Evolutionary conservation across 257 asterid species (phyloP), one percentile per base, ranked within the genome.

Genomic region (Avicennia marina): DNA sequence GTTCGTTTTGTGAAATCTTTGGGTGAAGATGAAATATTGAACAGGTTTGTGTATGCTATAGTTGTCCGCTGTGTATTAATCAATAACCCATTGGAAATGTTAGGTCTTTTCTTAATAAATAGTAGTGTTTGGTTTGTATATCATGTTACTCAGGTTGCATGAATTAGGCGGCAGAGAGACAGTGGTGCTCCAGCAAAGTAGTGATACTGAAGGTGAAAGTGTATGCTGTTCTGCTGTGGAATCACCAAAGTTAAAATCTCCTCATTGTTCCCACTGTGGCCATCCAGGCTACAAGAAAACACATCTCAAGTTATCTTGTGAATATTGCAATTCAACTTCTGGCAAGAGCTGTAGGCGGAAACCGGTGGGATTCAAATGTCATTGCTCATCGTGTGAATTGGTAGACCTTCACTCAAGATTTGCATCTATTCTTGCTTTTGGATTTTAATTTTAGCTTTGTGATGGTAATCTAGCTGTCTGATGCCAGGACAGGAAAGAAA

Each of bases 231-330:
- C 79, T n/a, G 66, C 69, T 60, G 82, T 65, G 56, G 72, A 50
- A 54, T 74, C 83, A 32, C 71, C 50, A 21, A 83, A 75, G 66
- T 60, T 68, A 29, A 91, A 83, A 65, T 15, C 56, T 36, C 80
- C 83, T 61, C 99, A 93, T 71, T 93, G 99, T 72, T 83, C 99
- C 7, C 69, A 72, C 36, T 93, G 99, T 69, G 99, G 99, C 42
- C 97, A 89, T 71, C 97, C 91, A 1, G 97, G 99, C 48, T 89
- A 78, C 72, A 93, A 86, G 74, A 84, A 70, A 74, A 63, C 76
- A 72, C 99, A 93, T 75, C 71, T 75, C 66, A 83, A 72, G 76
- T 67, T 72, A 67, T 70, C 89, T 68, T 93, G 96, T 62, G 75
- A 80, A 56, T 25, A 55, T 68, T 93, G 99, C 82, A 62, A 66